Base-by-base conservation (phyloP, 2,329 filamentous ascomycete genomes). In the Sphaerulina musiva region DNA sequence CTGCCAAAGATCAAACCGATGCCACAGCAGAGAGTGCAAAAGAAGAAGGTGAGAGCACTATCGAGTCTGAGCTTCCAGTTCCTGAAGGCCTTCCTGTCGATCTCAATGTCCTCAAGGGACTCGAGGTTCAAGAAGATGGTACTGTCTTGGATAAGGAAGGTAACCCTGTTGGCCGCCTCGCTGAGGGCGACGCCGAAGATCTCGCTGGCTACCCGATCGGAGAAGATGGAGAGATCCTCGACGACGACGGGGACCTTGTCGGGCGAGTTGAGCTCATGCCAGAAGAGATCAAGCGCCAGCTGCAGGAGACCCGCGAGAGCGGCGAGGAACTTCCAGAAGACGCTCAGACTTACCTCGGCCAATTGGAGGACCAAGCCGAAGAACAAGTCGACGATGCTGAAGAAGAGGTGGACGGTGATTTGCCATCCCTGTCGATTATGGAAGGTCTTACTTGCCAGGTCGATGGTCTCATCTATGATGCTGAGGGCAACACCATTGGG, bases 101-200 rank as follows among this genome's bases (percentile, higher is more conserved):
- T 61, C 70, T 78, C 8, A 71, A 69, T 26, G 62, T 77, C 9
- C 70, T 78, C 54, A 77, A 76, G 62, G 76, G 75, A 48, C 71
- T 77, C 45, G 75, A 77, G 59, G 78, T 81, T 26, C 71, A 78
- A 42, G 76, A 78, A 48, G 78, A 80, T 26, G 80, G 80, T 34
- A 68, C 74, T 32, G 74, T 83, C 59, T 70, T 76, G 60, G 75
- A 80, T 62, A 67, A 71, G 48, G 73, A 78, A 32, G 77, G 77
- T 61, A 76, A 77, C 48, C 63, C 70, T 3, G 66, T 79, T 50
- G 77, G 75, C 51, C 72, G 71, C 47, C 74, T 79, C 41, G 74
- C 73, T 31, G 77, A 79, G 62, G 77, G 76, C 55, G 76, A 78
- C 53, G 76, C 76, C 20, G 76, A 78, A 64, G 76, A 78, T 56